Evolutionary conservation across 1,139 yeast genomes (phyloP), one percentile per base, ranked within the genome.

Genomic region (Kodamaea ohmeri): DNA sequence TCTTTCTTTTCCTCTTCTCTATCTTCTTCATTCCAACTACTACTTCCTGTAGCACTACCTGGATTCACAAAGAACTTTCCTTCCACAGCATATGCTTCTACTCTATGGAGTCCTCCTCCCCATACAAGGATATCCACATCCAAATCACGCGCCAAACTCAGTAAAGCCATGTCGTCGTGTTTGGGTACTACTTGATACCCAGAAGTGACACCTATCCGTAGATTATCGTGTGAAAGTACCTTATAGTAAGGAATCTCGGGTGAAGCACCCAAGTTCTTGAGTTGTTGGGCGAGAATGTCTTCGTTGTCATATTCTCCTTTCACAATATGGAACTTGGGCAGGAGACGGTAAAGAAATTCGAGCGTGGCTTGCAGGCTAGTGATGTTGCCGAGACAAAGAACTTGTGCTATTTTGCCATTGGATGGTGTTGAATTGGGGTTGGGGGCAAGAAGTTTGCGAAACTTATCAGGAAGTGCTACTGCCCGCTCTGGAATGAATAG

Each of bases 31-130:
- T 61, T 67, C 37, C 80, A 73, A 35, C 74, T 74, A 50, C 75
- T 78, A 0, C 97, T 96, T 11, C 98, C 98, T 0, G 97, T 89
- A 32, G 95, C 95, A 55, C 95, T 84, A 0, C 98, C 98, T 0
- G 98, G 98, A 57, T 88, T 90, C 18, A 92, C 74, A 54, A 92
- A 92, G 60, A 90, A 88, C 63, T 87, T 88, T 20, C 95, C 95
- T 49, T 89, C 97, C 44, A 90, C 67, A 8, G 94, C 87, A 54
- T 88, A 92, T 0, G 97, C 96, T 55, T 92, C 97, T 6, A 88
- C 95, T 46, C 80, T 78, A 58, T 88, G 96, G 2, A 96, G 83
- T 0, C 96, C 96, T 8, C 44, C 44, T n/a, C 97, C 97, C 87
- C 95, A 88, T n/a, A 92, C 71, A 51, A 92, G 68, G 7, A 92